Percentiles rank a stretch among this genome's conserved stretches.
phyloP scores from a whole-genome alignment of 306 rosid genomes.

The Argentina anserina region DNA sequence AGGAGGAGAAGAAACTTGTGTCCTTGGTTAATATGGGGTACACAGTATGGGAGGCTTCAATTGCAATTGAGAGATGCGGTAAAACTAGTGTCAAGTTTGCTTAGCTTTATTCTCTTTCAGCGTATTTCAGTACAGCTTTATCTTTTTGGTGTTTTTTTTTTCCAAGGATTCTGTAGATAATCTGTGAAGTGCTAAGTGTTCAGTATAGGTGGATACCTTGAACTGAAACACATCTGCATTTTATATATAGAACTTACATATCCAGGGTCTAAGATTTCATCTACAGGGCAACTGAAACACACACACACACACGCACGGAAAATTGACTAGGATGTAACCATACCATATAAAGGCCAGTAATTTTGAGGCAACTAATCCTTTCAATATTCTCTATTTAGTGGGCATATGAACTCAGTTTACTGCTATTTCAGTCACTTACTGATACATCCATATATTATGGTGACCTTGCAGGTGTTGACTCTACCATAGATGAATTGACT shows the following conservation, averaged over 20 bases:
- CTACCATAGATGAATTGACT: constrained; percentile 61
- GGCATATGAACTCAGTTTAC: not conserved
- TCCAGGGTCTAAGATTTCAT: not conserved
- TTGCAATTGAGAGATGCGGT: constrained; percentile 90
- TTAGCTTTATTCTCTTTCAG: not conserved
- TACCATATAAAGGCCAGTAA: not conserved
- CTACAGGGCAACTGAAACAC: not conserved
- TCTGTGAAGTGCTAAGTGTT: not conserved
- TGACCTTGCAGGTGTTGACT: constrained; percentile 42
- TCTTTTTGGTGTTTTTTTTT: constrained; percentile 3
- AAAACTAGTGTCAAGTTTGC: not conserved
- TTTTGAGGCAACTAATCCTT: not conserved
- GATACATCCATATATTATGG: not conserved
- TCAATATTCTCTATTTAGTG: not conserved
- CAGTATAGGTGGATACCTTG: not conserved
- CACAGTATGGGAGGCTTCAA: constrained; percentile 52
- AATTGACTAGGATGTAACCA: not conserved
- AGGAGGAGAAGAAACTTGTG: constrained; percentile 28
- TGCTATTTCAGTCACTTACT: constrained; percentile 3
- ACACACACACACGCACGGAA: not conserved
- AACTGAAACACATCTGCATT: not conserved
- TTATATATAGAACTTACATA: not conserved
- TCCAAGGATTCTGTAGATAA: not conserved
- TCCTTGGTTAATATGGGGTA: constrained; percentile 73
- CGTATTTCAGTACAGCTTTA: not conserved